Evolutionary conservation across 1,139 yeast genomes (phyloP).

Genomic region (Candida freyschussii): DNA sequence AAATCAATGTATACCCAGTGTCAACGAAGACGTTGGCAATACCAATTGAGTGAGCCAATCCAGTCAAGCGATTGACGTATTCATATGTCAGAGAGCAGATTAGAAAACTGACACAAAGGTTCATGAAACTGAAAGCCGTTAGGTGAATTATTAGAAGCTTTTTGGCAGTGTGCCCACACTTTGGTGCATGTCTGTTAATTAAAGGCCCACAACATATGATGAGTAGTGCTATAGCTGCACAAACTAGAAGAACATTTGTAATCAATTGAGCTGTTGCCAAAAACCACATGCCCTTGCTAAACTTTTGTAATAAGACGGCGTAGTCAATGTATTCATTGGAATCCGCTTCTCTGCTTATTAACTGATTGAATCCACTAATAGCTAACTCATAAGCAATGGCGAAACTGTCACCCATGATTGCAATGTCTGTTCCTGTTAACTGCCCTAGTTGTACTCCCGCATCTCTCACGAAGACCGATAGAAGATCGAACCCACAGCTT

Average conservation of each 20-base stretch:
- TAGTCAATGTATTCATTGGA: slow-evolving; percentile 18
- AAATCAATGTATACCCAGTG: slow-evolving; percentile 20
- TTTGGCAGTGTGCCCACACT: no score
- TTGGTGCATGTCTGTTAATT: no score
- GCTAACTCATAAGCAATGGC: slow-evolving; percentile 33
- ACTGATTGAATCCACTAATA: slow-evolving; percentile 21
- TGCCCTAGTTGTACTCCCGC: slow-evolving; percentile 44
- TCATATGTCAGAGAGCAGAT: slow-evolving; percentile 22
- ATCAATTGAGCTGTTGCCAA: slow-evolving; percentile 14
- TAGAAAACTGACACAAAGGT: slow-evolving; percentile 13
- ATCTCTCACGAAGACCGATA: slow-evolving; percentile 44
- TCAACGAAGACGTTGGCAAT: slow-evolving; percentile 23
- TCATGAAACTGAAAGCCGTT: slow-evolving; percentile 1
- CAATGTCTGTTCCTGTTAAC: slow-evolving; percentile 37
- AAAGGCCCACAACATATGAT: no score
- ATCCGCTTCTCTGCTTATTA: slow-evolving; percentile 12
- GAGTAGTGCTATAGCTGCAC: slow-evolving; percentile 2
- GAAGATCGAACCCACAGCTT: slow-evolving; percentile 42
- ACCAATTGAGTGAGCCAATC: slow-evolving; percentile 18
- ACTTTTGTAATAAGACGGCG: slow-evolving; percentile 25
- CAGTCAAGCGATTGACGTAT: slow-evolving; percentile 18
- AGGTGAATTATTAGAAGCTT: no score
- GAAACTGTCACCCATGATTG: slow-evolving; percentile 38
- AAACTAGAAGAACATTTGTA: slow-evolving; percentile 5
- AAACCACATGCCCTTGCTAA: slow-evolving; percentile 24